These are phyloP conservation scores for Colletotrichum spinosum DNA, from an alignment of 2,329 filamentous ascomycete genomes.

Conservation along the genomic window DNA sequence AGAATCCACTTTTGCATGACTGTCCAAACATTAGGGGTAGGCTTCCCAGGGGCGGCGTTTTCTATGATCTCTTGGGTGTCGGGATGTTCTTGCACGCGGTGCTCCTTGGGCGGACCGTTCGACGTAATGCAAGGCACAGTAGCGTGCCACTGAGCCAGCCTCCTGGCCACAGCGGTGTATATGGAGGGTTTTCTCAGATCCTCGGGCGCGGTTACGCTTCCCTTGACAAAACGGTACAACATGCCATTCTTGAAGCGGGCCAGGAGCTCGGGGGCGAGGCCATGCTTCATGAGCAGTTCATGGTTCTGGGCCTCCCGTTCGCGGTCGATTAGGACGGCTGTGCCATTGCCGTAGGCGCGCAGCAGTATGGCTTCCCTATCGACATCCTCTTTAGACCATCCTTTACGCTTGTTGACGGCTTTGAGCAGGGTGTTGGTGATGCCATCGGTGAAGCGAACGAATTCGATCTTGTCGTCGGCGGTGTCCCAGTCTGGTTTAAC, in stretches of 20 bases:
- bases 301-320: conserved; percentile 86
- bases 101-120: conserved; percentile 52
- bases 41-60: conserved; percentile 72
- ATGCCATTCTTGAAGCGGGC: conserved; percentile 97
- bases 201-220: conserved; percentile 81
- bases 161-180: conserved; percentile 84
- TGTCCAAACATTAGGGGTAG: conserved; percentile 90
- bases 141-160: conserved; percentile 94
- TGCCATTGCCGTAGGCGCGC: conserved; percentile 93
- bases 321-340: conserved; percentile 94
- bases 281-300: conserved; percentile 84
- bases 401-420: conserved; percentile 75
- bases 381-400: conserved; percentile 79
- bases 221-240: conserved; percentile 90
- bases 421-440: conserved; percentile 96
- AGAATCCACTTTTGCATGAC: conserved; percentile 97
- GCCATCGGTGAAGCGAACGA: conserved; percentile 94
- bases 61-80: conserved; percentile 52
- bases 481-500: conserved; percentile 87
- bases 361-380: conserved; percentile 89
- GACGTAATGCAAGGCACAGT: conserved; percentile 67
- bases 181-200: conserved; percentile 82
- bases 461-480: conserved; percentile 79
- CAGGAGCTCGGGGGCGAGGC: conserved; percentile 86
- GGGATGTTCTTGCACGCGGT: conserved; percentile 45